Evolutionary conservation across 441 rosid genomes (phyloP).

Genomic region (Gossypium davidsonii): DNA sequence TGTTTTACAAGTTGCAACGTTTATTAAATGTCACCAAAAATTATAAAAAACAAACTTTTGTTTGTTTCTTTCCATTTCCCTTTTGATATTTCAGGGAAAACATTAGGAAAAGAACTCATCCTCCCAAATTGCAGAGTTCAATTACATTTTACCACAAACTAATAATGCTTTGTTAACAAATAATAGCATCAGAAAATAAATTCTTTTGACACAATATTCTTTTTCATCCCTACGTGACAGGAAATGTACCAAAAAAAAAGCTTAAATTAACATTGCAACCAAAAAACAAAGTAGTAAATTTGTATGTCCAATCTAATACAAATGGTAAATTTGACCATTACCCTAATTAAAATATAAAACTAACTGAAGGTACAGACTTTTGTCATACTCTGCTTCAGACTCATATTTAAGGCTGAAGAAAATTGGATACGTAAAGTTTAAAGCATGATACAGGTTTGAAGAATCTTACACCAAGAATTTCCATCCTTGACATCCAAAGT

Average conservation of each 20-base stretch:
- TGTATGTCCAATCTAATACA: background rate
- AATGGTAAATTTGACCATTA: background rate
- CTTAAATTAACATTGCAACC: background rate
- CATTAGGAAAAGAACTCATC: background rate
- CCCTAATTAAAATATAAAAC: background rate
- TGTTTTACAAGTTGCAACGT: background rate
- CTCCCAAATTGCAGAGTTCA: background rate
- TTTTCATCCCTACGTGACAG: background rate
- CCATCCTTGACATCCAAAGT: slow-evolving; percentile 75
- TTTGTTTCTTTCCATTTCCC: background rate
- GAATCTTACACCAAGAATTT: slow-evolving; percentile 65
- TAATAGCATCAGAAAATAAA: background rate
- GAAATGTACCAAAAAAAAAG: background rate
- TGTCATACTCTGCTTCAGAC: background rate
- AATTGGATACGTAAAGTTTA: background rate
- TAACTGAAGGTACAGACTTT: background rate
- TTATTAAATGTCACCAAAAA: background rate
- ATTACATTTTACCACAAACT: background rate
- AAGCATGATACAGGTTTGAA: background rate
- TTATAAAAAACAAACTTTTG: background rate
- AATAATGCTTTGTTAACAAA: background rate
- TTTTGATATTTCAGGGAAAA: background rate
- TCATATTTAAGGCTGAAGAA: background rate
- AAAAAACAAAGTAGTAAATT: background rate
- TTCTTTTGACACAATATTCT: background rate